phyloP scores from a whole-genome alignment of 2,329 filamentous ascomycete genomes.

The Huntiella moniliformis region DNA sequence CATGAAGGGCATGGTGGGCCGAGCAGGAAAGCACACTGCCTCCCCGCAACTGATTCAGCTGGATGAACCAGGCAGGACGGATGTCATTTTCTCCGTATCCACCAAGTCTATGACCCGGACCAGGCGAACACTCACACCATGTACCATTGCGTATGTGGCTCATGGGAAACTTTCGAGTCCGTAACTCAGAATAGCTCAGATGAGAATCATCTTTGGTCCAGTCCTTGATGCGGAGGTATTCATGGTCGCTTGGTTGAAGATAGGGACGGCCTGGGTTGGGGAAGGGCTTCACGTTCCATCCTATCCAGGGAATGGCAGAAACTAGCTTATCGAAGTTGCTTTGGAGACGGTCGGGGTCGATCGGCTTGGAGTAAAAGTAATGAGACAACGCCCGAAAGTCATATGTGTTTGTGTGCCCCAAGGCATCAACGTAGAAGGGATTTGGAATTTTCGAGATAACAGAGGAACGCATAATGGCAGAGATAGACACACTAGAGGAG shows the following conservation, averaged over 20 bases:
- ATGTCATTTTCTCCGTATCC: background rate
- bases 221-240: background rate
- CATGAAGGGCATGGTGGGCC: background rate
- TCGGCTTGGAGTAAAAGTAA: slow-evolving; percentile 1
- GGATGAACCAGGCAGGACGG: background rate
- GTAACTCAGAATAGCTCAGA: background rate
- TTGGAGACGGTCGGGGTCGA: background rate
- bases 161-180: slow-evolving; percentile 1
- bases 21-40: background rate
- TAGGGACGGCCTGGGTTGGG: background rate
- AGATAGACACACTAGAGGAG: too few relatives aligned
- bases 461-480: too few relatives aligned
- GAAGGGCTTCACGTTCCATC: background rate
- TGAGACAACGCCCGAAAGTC: background rate
- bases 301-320: slow-evolving; percentile 1
- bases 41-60: background rate
- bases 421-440: slow-evolving; percentile 2
- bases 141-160: background rate
- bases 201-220: background rate
- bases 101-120: background rate
- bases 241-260: background rate
- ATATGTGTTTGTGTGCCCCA: background rate
- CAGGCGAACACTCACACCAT: background rate
- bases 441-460: too few relatives aligned
- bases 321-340: background rate